Evolutionary conservation across 768 basidiomycete genomes (phyloP).

Genomic region (Amanita fuliginea): DNA sequence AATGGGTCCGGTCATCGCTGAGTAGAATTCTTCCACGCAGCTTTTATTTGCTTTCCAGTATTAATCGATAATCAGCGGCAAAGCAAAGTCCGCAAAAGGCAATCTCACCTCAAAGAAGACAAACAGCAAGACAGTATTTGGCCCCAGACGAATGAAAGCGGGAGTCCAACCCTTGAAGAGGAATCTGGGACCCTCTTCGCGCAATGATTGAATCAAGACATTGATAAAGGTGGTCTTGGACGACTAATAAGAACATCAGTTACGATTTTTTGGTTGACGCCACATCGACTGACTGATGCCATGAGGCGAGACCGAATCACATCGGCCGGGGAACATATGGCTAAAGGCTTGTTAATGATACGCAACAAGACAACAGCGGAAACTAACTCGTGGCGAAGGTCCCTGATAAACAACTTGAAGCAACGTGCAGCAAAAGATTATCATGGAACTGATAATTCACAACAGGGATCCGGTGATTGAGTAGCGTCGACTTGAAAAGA

Average conservation of each 20-base stretch:
- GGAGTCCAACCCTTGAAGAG: constrained; percentile 88
- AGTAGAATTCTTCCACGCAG: constrained; percentile 32
- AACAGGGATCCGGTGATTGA: constrained; percentile 41
- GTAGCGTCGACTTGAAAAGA: constrained; percentile 53
- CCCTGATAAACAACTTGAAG: constrained; percentile 60
- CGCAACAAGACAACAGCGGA: neutral
- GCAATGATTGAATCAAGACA: constrained; percentile 48
- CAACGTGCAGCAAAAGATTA: constrained; percentile 52
- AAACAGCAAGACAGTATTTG: constrained; percentile 77
- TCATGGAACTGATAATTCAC: constrained; percentile 54
- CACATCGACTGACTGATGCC: constrained; percentile 43
- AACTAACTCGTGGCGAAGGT: constrained; percentile 63
- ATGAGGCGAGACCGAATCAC: constrained; percentile 70
- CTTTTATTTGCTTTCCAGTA: constrained; percentile 54
- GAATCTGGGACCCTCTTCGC: constrained; percentile 66
- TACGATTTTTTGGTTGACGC: too few relatives aligned
- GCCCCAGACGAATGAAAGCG: constrained; percentile 74
- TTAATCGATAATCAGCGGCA: neutral
- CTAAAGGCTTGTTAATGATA: constrained; percentile 22
- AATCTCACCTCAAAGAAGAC: constrained; percentile 67
- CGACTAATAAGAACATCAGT: constrained; percentile 27
- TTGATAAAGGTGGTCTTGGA: constrained; percentile 34
- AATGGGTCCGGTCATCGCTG: neutral
- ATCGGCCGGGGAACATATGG: constrained; percentile 71
- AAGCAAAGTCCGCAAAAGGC: neutral